Base-by-base conservation (phyloP, 495 filamentous ascomycete genomes). In the Rostrohypoxylon terebratum region DNA sequence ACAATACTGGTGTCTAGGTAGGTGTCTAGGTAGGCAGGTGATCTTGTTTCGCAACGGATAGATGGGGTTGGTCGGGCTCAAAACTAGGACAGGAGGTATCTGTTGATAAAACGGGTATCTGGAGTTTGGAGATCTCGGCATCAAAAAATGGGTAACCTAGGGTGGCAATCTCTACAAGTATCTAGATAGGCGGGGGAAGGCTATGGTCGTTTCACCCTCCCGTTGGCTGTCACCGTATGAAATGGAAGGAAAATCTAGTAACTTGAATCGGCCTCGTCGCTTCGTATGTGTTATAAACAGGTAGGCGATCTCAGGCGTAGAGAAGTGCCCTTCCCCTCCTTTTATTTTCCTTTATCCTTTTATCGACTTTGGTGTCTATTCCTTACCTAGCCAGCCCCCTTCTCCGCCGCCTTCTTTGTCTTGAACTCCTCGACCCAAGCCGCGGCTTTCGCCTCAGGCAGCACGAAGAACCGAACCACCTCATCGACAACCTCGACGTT, bases 401-500 rank as follows among this genome's bases (percentile, higher is more conserved):
- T 79, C 74, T 78, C 79, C 25, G 80, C 80, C 28, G 81, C 85
- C 75, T 89, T 92, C 75, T 88, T 85, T 68, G 77, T 84, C 83
- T 96, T 98, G 81, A 93, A 94, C 63, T 96, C 93, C 62, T 86
- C 85, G 33, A 98, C 90, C 87, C 93, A 99, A n/a, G 77, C 83
- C 34, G 81, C 83, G 1, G 88, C 90, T 80, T 88, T 89, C 6
- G 75, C 76, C 73, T 85, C 90, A 0, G 94, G 94, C 31, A 99
- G 86, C 7, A 98, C 88, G 71, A 91, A 90, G 8, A 98, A 85
- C 78, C 83, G 89, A 8, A 98, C 87, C 69, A 98, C 76, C 54
- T 92, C 92, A 84, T 99, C 96, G 50, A 96, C 87, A 25, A 98
- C 85, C 81, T 96, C 93, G 4, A 94, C 87, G 71, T 92, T 94